Evolutionary conservation across 1,139 yeast genomes (phyloP).

Genomic region (Yamadazyma sp.): DNA sequence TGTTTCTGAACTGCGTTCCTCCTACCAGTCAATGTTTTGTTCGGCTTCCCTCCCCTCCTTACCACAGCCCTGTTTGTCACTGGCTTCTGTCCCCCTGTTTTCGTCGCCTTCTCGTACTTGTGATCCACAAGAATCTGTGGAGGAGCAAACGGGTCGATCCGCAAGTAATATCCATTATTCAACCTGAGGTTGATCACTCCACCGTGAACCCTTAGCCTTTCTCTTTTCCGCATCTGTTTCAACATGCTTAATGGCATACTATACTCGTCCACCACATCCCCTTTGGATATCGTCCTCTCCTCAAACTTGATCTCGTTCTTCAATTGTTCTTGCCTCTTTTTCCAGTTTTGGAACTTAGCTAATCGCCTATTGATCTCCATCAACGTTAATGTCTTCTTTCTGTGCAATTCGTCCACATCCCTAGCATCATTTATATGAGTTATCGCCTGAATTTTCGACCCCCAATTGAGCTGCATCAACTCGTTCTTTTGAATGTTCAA

Average conservation of each 20-base stretch:
- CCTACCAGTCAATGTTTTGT: too few relatives aligned
- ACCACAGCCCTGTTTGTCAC: too few relatives aligned
- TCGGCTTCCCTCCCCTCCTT: neutral
- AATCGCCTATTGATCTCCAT: slow-evolving; percentile 50
- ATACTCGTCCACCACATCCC: slow-evolving; percentile 21
- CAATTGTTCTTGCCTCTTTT: slow-evolving; percentile 29
- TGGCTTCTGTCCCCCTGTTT: too few relatives aligned
- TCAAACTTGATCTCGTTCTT: slow-evolving; percentile 25
- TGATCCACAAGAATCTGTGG: slow-evolving; percentile 17
- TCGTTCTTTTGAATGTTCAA: slow-evolving; percentile 44
- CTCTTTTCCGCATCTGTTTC: slow-evolving; percentile 19
- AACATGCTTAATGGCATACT: slow-evolving; percentile 19
- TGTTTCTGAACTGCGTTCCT: too few relatives aligned
- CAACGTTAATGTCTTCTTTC: slow-evolving; percentile 53
- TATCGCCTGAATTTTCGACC: slow-evolving; percentile 46
- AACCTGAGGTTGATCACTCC: slow-evolving; percentile 27
- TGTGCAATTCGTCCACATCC: slow-evolving; percentile 48
- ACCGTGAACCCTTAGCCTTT: slow-evolving; percentile 22
- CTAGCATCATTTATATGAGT: slow-evolving; percentile 51
- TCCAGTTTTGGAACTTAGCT: slow-evolving; percentile 48
- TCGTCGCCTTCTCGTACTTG: neutral
- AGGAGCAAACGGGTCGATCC: slow-evolving; percentile 31
- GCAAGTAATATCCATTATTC: slow-evolving; percentile 28
- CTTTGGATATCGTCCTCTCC: slow-evolving; percentile 13
- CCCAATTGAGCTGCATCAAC: slow-evolving; percentile 59